Conservation (phyloP, 2,329 filamentous ascomycete species). For the Paraphoma sp. region DNA sequence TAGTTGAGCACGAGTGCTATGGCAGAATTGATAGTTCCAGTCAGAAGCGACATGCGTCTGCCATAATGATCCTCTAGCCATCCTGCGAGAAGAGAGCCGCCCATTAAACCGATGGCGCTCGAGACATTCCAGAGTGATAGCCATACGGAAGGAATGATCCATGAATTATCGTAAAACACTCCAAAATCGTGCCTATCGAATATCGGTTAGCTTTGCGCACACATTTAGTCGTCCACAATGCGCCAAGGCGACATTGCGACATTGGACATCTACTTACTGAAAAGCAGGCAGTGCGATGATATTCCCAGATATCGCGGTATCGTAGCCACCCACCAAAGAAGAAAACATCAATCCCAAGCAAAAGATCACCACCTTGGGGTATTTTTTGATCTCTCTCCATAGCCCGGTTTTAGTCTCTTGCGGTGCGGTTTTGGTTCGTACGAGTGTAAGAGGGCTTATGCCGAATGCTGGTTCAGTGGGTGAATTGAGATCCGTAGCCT, state of each 20-base stretch:
- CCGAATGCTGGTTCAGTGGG: not conserved
- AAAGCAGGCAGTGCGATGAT: not conserved
- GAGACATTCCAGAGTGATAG: conserved; percentile 54
- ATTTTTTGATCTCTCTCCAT: not conserved
- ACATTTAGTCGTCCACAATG: not conserved
- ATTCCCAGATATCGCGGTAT: not conserved
- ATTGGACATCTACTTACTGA: not conserved
- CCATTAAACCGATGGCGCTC: conserved; percentile 46
- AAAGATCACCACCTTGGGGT: not conserved
- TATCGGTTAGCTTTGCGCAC: not conserved
- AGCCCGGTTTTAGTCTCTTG: not conserved
- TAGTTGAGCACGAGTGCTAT: conserved; percentile 47
- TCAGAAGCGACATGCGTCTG: conserved; percentile 44
- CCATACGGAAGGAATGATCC: conserved; percentile 52
- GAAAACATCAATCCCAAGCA: conserved; percentile 2
- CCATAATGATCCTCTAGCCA: conserved; percentile 51
- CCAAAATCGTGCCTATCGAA: not conserved
- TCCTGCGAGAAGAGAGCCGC: conserved; percentile 49
- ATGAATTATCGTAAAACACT: conserved; percentile 6
- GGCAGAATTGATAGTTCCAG: conserved; percentile 48
- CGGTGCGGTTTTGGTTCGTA: not conserved
- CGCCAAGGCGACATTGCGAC: not conserved
- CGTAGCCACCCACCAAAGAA: not conserved
- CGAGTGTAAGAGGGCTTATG: not conserved
- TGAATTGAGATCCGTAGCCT: not conserved